Evolutionary conservation across 2,329 filamentous ascomycete genomes (phyloP), one percentile per base, ranked within the genome.

Genomic region (Sclerotiophoma versabilis): DNA sequence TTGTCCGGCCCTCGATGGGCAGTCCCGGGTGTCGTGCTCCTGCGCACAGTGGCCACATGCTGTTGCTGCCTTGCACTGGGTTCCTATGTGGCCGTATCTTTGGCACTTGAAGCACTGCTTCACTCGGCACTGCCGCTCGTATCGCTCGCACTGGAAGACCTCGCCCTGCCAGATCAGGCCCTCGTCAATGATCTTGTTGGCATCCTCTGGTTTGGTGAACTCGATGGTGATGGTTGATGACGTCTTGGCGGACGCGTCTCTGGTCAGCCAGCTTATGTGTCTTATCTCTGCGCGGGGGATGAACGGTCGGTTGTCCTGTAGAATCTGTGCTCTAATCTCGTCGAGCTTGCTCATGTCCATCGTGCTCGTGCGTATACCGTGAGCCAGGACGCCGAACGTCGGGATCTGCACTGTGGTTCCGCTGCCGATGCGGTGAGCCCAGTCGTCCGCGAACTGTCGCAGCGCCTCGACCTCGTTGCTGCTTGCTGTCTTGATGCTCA

Each of bases 61-160:
- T 50, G 23, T 61, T 59, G 46, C 27, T 59, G 47, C 58, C 59
- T 65, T 60, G 43, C 45, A 60, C 47, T 65, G 30, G 57, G 57
- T 62, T 64, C 50, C 52, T 62, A 59, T 62, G 32, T 62, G 39
- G 59, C 57, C 45, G 27, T 60, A 59, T 45, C 50, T 55, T 55
- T 63, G 22, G 60, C 43, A 62, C 53, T 64, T 56, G 15, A 59
- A 65, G 54, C 44, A 58, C 53, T 60, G 32, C 50, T 60, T 52
- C 22, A 60, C 48, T 30, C 45, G 36, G 43, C 36, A 54, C 59
- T 60, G 42, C 45, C 54, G 29, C 52, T 62, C 49, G 17, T 60
- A 64, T 60, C 47, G 33, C 43, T 62, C 32, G 47, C 37, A 57
- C 45, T 58, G 20, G 36, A 58, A 59, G 32, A 59, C 42, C 45